Conservation (phyloP, 1,284 basidiomycete genomes). For the Leccinum variabile region DNA sequence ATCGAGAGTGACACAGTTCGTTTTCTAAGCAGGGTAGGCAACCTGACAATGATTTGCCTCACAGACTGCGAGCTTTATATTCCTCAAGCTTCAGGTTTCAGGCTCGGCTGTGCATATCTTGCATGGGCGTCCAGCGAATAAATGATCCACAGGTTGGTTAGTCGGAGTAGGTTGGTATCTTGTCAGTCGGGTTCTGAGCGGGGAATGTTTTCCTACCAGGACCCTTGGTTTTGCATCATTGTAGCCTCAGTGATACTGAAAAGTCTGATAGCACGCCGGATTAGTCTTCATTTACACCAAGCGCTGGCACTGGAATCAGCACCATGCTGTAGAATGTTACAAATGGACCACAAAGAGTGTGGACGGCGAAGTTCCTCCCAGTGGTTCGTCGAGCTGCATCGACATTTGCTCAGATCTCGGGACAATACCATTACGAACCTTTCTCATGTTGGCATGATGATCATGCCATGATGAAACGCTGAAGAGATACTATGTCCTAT, state of each 20-base stretch:
- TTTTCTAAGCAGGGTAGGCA: not conserved
- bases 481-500: constrained; percentile 2
- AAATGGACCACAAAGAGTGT: not conserved
- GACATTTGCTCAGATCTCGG: not conserved
- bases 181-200: constrained; percentile 3
- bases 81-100: not conserved
- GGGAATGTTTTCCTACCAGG: not conserved
- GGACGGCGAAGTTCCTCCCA: not conserved
- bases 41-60: not conserved
- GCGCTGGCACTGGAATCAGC: constrained; percentile 21
- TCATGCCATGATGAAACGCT: not conserved
- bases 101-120: constrained; percentile 15
- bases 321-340: constrained; percentile 31
- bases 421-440: not conserved
- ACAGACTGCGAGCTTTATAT: constrained; percentile 20
- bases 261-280: constrained; percentile 1
- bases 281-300: constrained; percentile 6
- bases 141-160: constrained; percentile 29
- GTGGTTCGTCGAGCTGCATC: not conserved
- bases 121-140: constrained; percentile 1
- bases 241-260: not conserved
- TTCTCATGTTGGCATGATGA: not conserved
- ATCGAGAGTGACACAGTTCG: not conserved
- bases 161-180: constrained; percentile 7
- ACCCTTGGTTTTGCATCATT: not conserved